Conservation (phyloP, 140 eudicot genomes). For the Flaveria floridana region DNA sequence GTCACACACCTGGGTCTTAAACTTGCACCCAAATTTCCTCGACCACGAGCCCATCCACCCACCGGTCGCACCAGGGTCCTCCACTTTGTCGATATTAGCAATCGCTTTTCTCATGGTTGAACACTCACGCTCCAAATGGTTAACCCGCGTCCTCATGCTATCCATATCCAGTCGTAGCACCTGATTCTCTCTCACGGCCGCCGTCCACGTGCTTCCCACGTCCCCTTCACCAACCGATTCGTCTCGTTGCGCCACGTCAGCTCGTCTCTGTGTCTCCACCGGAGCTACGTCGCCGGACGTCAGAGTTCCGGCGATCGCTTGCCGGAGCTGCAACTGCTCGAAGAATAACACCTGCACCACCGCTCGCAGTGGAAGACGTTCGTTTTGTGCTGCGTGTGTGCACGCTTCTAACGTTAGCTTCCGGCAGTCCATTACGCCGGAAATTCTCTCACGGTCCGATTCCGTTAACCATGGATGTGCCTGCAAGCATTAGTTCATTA, state of each 20-base stretch:
- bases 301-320: conserved; percentile 80
- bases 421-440: conserved; percentile 79
- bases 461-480: conserved; percentile 91
- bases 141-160: conserved; percentile 87
- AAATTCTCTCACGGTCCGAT: conserved; percentile 64
- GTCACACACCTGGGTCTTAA: conserved; percentile 93
- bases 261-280: conserved; percentile 14
- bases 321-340: conserved; percentile 98
- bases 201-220: conserved; percentile 48
- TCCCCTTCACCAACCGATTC: conserved; percentile 27
- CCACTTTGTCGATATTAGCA: conserved; percentile 58
- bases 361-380: conserved; percentile 82
- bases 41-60: conserved; percentile 49
- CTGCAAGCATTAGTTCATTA: conserved; percentile 35
- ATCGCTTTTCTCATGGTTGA: conserved; percentile 78
- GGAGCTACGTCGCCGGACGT: conserved; percentile 37
- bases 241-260: conserved; percentile 22
- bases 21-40: conserved; percentile 75
- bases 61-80: conserved; percentile 24
- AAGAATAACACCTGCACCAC: conserved; percentile 89
- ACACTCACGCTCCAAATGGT: conserved; percentile 82
- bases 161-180: conserved; percentile 88
- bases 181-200: conserved; percentile 76
- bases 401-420: conserved; percentile 94
- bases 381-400: conserved; percentile 98